These are phyloP conservation scores for Lactifluus pinguis DNA, from an alignment of 768 basidiomycete genomes.

Conservation along the genomic window DNA sequence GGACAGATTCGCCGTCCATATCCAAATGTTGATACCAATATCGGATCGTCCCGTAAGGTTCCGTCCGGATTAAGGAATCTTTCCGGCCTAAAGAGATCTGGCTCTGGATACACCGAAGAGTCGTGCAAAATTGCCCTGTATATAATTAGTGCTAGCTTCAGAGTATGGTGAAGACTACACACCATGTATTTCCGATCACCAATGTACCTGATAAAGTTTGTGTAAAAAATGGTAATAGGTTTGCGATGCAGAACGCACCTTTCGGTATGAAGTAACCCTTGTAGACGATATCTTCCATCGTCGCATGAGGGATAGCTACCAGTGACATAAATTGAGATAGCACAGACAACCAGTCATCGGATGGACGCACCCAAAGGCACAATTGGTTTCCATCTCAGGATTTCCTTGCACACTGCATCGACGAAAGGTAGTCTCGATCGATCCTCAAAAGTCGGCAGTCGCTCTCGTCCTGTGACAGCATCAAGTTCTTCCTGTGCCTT, in stretches of 20 bases:
- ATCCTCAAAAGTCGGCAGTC: neutral
- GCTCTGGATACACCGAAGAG: no score
- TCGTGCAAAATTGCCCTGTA: neutral
- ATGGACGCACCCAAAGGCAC: neutral
- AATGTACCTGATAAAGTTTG: neutral
- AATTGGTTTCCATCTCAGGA: neutral
- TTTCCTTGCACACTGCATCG: neutral
- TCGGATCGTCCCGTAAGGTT: neutral
- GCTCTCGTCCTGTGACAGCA: neutral
- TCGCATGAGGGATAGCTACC: neutral
- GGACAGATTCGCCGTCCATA: neutral
- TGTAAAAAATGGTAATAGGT: no score
- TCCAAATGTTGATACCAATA: neutral
- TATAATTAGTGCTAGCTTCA: neutral
- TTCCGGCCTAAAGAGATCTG: no score
- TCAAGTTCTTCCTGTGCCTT: neutral
- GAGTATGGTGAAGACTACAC: neutral
- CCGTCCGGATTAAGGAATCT: neutral
- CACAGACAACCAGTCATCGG: neutral
- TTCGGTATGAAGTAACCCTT: neutral
- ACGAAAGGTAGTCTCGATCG: neutral
- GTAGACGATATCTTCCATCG: neutral
- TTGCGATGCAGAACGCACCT: neutral
- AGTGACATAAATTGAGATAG: neutral
- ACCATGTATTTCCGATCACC: neutral